Conservation (phyloP, 78 protist species). For the Dictyostelium purpureum region DNA sequence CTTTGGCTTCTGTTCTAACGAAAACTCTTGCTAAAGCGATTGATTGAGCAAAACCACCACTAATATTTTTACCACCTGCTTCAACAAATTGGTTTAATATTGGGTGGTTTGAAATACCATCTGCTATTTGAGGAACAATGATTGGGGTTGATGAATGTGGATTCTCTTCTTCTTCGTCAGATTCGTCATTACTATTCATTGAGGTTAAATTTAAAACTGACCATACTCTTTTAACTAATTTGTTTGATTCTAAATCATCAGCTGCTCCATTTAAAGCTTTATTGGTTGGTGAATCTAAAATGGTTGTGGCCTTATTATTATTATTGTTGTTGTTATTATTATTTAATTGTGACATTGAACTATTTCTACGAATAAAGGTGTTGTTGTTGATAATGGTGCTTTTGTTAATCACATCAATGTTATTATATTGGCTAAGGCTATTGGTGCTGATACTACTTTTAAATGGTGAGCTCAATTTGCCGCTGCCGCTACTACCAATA, state of each 20-base stretch:
- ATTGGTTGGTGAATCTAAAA: constrained; percentile 8
- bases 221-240: constrained; percentile 69
- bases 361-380: constrained; percentile 17
- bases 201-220: constrained; percentile 50
- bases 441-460: no score
- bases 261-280: constrained; percentile 7
- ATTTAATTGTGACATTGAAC: constrained; percentile 22
- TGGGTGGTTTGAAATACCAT: constrained; percentile 22
- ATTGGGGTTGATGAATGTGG: constrained; percentile 5
- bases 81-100: constrained; percentile 44
- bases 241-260: constrained; percentile 41
- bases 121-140: constrained; percentile 37
- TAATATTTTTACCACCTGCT: constrained; percentile 47
- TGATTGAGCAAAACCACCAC: constrained; percentile 68
- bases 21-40: constrained; percentile 67
- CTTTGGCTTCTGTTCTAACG: constrained; percentile 66
- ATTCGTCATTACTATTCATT: constrained; percentile 12
- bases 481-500: no score
- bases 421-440: not conserved
- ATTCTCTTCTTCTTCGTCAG: not conserved
- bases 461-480: no score
- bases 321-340: not conserved
- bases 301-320: not conserved
- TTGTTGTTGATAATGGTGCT: constrained; percentile 5
- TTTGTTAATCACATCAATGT: not conserved